These are phyloP conservation scores for Entomortierella beljakovae DNA, from an alignment of 192 early-diverging fungal species.

Conservation along the genomic window DNA sequence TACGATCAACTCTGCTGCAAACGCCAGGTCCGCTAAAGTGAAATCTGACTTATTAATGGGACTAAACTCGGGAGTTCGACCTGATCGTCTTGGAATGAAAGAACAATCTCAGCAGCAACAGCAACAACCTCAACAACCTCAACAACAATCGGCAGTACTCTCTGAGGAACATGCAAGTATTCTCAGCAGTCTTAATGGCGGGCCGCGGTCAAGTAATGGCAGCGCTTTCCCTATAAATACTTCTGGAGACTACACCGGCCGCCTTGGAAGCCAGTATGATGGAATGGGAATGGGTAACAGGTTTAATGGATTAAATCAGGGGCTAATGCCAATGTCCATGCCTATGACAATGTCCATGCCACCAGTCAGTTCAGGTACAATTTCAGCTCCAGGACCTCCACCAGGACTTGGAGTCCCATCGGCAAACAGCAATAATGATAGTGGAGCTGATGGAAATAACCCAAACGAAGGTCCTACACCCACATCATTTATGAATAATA, in stretches of 20 bases:
- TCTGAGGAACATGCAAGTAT: slow-evolving; percentile 30
- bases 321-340: slow-evolving; percentile 24
- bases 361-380: neutral
- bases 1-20: slow-evolving; percentile 31
- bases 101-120: slow-evolving; percentile 24
- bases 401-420: slow-evolving; percentile 29
- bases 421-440: slow-evolving; percentile 2
- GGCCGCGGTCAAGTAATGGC: slow-evolving; percentile 5
- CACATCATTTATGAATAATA: neutral
- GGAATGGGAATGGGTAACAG: slow-evolving; percentile 6
- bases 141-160: slow-evolving; percentile 8
- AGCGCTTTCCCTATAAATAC: neutral
- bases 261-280: slow-evolving; percentile 28
- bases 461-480: neutral
- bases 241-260: slow-evolving; percentile 6
- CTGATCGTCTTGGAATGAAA: slow-evolving; percentile 35
- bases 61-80: slow-evolving; percentile 38
- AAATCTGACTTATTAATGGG: slow-evolving; percentile 53
- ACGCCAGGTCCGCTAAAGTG: slow-evolving; percentile 45
- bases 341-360: slow-evolving; percentile 23
- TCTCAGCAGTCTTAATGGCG: slow-evolving; percentile 33
- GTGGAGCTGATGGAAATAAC: slow-evolving; percentile 3
- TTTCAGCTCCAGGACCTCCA: slow-evolving; percentile 28
- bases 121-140: slow-evolving; percentile 5
- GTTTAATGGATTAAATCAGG: slow-evolving; percentile 4